phyloP scores from a whole-genome alignment of 441 rosid genomes.

The Iberis amara region DNA sequence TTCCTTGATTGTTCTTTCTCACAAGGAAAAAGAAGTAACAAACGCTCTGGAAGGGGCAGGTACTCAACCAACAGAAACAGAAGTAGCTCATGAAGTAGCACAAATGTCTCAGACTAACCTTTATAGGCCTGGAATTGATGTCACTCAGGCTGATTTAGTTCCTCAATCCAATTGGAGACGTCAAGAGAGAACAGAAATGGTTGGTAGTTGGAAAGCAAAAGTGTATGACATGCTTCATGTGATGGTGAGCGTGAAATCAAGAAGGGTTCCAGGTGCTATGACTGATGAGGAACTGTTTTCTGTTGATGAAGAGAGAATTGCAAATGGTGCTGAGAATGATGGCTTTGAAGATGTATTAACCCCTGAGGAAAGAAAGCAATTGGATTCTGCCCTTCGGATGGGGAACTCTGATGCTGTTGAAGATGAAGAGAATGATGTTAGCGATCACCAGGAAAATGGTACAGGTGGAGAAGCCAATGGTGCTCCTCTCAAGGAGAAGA shows the following conservation, averaged over 20 bases:
- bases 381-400: constrained; percentile 65
- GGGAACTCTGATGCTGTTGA: constrained; percentile 54
- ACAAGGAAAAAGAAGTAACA: constrained; percentile 91
- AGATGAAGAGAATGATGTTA: constrained; percentile 57
- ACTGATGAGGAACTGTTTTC: constrained; percentile 91
- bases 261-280: constrained; percentile 97
- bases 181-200: constrained; percentile 81
- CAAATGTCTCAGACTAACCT: constrained; percentile 92
- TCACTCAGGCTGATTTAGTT: constrained; percentile 83
- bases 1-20: constrained; percentile 80
- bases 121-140: constrained; percentile 96
- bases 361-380: constrained; percentile 72
- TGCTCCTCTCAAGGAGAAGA: constrained; percentile 60
- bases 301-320: constrained; percentile 64
- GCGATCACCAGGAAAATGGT: constrained; percentile 43
- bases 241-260: constrained; percentile 93
- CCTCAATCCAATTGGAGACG: constrained; percentile 93
- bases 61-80: constrained; percentile 82
- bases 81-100: constrained; percentile 84
- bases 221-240: constrained; percentile 91
- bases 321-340: constrained; percentile 53
- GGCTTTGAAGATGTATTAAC: constrained; percentile 75
- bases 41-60: constrained; percentile 96
- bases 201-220: constrained; percentile 90
- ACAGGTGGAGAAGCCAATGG: constrained; percentile 32